These are phyloP conservation scores for Stagonosporopsis rhizophila DNA, from an alignment of 2,329 filamentous ascomycete genomes.

Conservation along the genomic window DNA sequence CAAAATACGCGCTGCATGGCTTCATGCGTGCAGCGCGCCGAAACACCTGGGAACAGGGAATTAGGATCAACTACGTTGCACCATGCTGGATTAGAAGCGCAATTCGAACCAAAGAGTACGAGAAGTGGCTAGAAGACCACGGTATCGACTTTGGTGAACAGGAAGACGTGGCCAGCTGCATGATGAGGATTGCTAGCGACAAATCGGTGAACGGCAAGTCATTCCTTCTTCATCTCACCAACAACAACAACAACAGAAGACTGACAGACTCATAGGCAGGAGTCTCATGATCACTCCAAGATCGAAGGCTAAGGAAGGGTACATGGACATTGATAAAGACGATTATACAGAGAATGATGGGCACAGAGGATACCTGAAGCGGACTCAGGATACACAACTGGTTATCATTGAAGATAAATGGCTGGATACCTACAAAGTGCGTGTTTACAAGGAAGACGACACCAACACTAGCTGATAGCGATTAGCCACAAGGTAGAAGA, in stretches of 20 bases:
- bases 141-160: constrained; percentile 51
- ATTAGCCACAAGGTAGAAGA: not conserved
- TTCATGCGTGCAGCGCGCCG: constrained; percentile 26
- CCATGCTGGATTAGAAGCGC: constrained; percentile 32
- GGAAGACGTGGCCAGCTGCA: constrained; percentile 44
- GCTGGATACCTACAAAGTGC: constrained; percentile 48
- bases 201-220: constrained; percentile 28
- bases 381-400: constrained; percentile 50
- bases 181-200: constrained; percentile 42
- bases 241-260: not conserved
- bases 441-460: constrained; percentile 41
- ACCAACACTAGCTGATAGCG: constrained; percentile 2
- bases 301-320: constrained; percentile 50
- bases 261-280: constrained; percentile 34
- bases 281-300: constrained; percentile 53
- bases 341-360: constrained; percentile 47
- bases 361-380: constrained; percentile 46
- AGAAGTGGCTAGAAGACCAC: constrained; percentile 50
- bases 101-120: constrained; percentile 49
- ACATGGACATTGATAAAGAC: constrained; percentile 51
- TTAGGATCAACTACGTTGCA: constrained; percentile 29
- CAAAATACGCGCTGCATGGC: constrained; percentile 28
- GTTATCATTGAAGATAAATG: constrained; percentile 55
- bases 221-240: not conserved
- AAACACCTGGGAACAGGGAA: constrained; percentile 25